Conservation (phyloP, 108 stramenopile genomes). For the Fragilaria crotonensis region DNA sequence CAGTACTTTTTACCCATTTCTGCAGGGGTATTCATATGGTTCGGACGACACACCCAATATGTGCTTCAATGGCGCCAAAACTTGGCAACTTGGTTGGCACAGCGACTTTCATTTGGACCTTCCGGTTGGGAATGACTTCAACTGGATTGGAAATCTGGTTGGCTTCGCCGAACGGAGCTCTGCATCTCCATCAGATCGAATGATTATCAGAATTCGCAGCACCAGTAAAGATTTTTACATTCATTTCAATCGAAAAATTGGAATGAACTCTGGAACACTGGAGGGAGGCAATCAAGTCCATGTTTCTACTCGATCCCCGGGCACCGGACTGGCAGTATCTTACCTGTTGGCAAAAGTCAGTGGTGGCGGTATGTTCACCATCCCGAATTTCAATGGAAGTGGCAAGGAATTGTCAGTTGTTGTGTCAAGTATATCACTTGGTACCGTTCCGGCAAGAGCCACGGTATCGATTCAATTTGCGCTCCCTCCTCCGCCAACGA, state of each 20-base stretch:
- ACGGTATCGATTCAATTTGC: too few species aligned
- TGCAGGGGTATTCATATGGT: conserved; percentile 10
- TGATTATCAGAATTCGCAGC: background rate
- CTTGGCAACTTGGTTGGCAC: conserved; percentile 44
- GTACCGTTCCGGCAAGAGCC: too few species aligned
- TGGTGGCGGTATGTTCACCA: background rate
- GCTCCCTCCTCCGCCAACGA: too few species aligned
- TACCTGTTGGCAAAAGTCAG: conserved; percentile 7
- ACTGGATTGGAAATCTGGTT: background rate
- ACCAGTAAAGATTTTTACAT: conserved; percentile 9
- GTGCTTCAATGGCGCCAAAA: conserved; percentile 62
- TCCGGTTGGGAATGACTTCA: background rate
- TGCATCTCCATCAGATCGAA: background rate
- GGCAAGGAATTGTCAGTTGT: background rate
- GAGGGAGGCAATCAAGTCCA: conserved; percentile 23
- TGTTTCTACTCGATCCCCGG: conserved; percentile 2
- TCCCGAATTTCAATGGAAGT: conserved; percentile 16
- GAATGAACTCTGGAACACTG: conserved; percentile 18
- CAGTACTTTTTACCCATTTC: too few species aligned
- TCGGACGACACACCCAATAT: conserved; percentile 11
- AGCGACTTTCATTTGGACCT: conserved; percentile 2
- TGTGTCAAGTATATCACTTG: too few species aligned
- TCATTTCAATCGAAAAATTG: conserved; percentile 15
- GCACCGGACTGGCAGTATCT: conserved; percentile 3
- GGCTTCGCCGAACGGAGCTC: background rate